A percentile compares a stretch with the other conserved stretches of the same genome.
phyloP scores from a whole-genome alignment of 2,329 filamentous ascomycete species.

The Lecanicillium sp. region DNA sequence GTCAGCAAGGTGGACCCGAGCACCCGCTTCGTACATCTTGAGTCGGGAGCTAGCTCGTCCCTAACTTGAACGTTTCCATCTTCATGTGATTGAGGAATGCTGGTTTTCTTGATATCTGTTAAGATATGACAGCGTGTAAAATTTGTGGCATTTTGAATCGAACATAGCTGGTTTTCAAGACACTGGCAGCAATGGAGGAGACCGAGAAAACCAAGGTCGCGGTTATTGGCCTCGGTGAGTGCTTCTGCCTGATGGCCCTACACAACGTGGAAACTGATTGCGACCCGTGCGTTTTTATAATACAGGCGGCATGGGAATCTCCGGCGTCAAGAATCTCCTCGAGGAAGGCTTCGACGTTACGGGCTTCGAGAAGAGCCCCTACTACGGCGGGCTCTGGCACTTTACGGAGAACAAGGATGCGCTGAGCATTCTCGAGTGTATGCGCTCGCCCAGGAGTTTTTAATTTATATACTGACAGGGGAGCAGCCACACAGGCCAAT shows the following conservation, averaged over 20 bases:
- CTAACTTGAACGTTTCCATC: too few species aligned
- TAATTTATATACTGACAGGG: slow-evolving; percentile 4
- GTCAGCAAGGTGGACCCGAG: too few species aligned
- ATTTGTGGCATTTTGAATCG: too few species aligned
- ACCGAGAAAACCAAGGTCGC: slow-evolving; percentile 2
- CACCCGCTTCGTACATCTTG: too few species aligned
- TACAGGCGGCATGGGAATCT: slow-evolving; percentile 7
- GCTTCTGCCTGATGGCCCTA: not conserved
- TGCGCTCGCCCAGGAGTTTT: accelerated
- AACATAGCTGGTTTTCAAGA: too few species aligned
- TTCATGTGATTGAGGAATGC: too few species aligned
- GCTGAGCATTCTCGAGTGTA: slow-evolving; percentile 5
- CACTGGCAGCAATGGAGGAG: not conserved
- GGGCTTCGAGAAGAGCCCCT: slow-evolving; percentile 36
- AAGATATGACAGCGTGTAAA: too few species aligned
- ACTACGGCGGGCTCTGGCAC: slow-evolving; percentile 39
- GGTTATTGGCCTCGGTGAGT: slow-evolving; percentile 8
- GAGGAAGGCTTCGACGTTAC: slow-evolving; percentile 40
- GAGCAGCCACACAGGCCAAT: slow-evolving; percentile 25
- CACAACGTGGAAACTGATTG: too few species aligned
- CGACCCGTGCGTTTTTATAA: too few species aligned
- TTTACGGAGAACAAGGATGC: slow-evolving; percentile 29
- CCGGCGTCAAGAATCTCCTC: slow-evolving; percentile 32
- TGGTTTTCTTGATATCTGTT: too few species aligned
- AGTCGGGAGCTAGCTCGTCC: too few species aligned